Base-by-base conservation (phyloP, 129 eudicot species). In the Daucus carota region DNA sequence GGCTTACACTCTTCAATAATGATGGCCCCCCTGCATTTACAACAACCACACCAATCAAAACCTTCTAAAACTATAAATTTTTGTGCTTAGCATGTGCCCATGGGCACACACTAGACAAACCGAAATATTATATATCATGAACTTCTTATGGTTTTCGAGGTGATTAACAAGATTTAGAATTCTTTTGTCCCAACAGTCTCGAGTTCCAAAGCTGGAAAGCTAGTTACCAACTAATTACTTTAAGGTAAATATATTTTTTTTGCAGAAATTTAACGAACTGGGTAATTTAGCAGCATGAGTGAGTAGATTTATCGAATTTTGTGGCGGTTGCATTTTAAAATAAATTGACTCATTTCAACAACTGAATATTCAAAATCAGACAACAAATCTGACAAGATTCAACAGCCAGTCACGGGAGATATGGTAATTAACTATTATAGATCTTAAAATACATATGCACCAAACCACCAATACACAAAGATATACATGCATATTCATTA, bases 381-480 rank as follows among this genome's bases (percentile, higher is more conserved):
- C 77, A 74, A 22, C 65, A 33, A 74, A 59, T 74, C 67, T 32
- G 67, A 74, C 77, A 50, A 26, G 65, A 57, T 57, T 57, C 65
- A 57, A 57, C 65, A 57, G 65, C 65, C 32, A 41, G 74, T 41
- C 34, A 41, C 33, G 31, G 24, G 74, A 24, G 46, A 70, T 70
- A 70, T 29, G 45, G 45, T 70, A 70, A 2, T 70, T 24, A 70
- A n/a, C 0, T 70, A 70, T 70, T 13, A 4, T 22, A 33, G 18
- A 41, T 11, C 50, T 26, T 70, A 38, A 70, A 10, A 26, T 40
- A 70, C 6, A 5, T 41, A 12, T 20, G 7, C 8, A 57, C 32
- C 65, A 57, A 10, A 57, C 65, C 24, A 10, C 65, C 65, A 57
- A n/a, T 57, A 54, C 20, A 17, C 24, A 18, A 20, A 48, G 24